Percentiles rank a stretch among this genome's conserved stretches.
Conservation (phyloP, 768 basidiomycete species). For the Pholiota conissans region DNA sequence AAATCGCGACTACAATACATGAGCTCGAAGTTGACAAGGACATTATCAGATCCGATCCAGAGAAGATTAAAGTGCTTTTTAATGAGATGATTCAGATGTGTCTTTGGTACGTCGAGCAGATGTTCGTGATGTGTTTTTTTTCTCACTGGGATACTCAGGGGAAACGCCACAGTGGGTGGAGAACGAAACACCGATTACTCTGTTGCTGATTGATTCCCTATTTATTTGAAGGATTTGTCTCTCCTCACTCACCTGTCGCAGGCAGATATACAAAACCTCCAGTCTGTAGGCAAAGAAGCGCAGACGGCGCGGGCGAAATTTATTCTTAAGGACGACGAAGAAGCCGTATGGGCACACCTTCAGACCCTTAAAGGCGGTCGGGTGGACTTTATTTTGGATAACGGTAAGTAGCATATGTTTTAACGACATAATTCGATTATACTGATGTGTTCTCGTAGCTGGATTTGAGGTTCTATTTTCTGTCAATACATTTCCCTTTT, state of each 20-base stretch:
- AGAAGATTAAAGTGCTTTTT: constrained; percentile 65
- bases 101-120: constrained; percentile 62
- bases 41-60: constrained; percentile 42
- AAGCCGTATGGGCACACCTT: constrained; percentile 71
- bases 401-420: constrained; percentile 49
- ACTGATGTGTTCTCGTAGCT: constrained; percentile 43
- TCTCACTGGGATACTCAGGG: constrained; percentile 48
- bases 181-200: not conserved
- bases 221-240: constrained; percentile 76
- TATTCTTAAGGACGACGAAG: constrained; percentile 85
- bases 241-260: constrained; percentile 84
- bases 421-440: not conserved
- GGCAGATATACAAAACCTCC: constrained; percentile 80
- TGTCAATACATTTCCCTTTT: not conserved
- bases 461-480: constrained; percentile 75
- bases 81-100: constrained; percentile 90
- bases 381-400: constrained; percentile 90
- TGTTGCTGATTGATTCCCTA: not conserved
- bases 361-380: constrained; percentile 51
- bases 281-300: constrained; percentile 79
- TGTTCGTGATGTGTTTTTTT: not conserved
- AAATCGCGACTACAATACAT: constrained; percentile 72
- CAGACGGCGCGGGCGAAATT: constrained; percentile 74
- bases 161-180: constrained; percentile 80
- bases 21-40: constrained; percentile 47